Conservation (phyloP, 1,139 yeast species). For the Yamadazyma dendronema region DNA sequence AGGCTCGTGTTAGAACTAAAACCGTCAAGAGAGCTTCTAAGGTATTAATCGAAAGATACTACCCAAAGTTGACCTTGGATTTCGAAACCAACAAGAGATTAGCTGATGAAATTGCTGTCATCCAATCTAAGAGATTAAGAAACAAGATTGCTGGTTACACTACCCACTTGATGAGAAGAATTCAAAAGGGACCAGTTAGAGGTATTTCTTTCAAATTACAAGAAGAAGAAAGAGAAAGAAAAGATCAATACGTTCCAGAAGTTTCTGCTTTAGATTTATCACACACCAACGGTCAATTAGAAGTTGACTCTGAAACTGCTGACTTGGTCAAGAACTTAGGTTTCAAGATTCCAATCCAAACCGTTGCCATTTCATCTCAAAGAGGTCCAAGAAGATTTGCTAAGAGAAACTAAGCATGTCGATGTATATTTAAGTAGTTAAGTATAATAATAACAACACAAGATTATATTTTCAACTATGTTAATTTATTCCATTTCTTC, state of each 20-base stretch:
- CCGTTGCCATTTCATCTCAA: slow-evolving; percentile 89
- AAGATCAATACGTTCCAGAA: slow-evolving; percentile 99
- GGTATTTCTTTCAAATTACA: slow-evolving; percentile 99
- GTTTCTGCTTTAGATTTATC: slow-evolving; percentile 99
- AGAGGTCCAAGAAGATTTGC: slow-evolving; percentile 94
- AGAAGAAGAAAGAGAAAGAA: slow-evolving; percentile 99
- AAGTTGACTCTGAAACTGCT: slow-evolving; percentile 97
- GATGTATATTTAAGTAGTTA: slow-evolving; percentile 12
- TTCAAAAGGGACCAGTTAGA: slow-evolving; percentile 99
- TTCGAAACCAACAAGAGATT: slow-evolving; percentile 99
- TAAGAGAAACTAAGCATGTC: slow-evolving; percentile 71
- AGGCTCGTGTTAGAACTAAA: slow-evolving; percentile 99
- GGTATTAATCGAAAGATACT: slow-evolving; percentile 99
- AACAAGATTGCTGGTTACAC: slow-evolving; percentile 99
- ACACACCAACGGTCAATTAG: slow-evolving; percentile 94
- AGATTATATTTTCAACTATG: slow-evolving; percentile 1
- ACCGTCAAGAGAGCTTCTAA: slow-evolving; percentile 99
- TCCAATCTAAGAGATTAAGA: slow-evolving; percentile 99
- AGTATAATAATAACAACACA: slow-evolving; percentile 6
- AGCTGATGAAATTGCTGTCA: slow-evolving; percentile 97
- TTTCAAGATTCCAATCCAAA: slow-evolving; percentile 91
- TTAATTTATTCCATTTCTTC: slow-evolving; percentile 1
- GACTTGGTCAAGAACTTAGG: slow-evolving; percentile 95
- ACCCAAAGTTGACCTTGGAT: slow-evolving; percentile 99
- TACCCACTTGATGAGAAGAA: slow-evolving; percentile 99